phyloP scores from a whole-genome alignment of 2,329 filamentous ascomycete genomes.

The Penicillium sp. region DNA sequence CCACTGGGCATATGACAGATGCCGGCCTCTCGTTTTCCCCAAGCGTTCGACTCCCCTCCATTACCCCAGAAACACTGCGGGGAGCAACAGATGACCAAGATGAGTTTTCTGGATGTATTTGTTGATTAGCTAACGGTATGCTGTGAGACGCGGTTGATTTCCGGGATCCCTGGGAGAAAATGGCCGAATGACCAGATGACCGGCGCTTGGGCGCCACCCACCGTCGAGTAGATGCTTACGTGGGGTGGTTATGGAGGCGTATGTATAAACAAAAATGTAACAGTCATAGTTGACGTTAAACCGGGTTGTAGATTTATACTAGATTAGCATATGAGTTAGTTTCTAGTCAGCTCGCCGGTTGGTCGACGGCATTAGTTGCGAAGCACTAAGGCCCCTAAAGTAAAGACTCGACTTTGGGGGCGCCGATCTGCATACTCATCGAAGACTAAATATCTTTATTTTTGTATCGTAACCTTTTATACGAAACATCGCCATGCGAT shows the following conservation, averaged over 20 bases:
- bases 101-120: not conserved
- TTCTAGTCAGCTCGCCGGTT: not conserved
- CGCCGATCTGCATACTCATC: not conserved
- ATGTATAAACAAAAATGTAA: not conserved
- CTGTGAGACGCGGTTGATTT: not conserved
- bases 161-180: not conserved
- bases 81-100: not conserved
- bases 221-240: not conserved
- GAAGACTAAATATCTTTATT: too few species aligned
- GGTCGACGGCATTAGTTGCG: not conserved
- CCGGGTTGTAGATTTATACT: too few species aligned
- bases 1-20: not conserved
- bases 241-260: not conserved
- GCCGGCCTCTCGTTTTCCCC: not conserved
- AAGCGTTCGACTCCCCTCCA: not conserved
- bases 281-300: not conserved
- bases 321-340: not conserved
- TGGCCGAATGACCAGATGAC: not conserved
- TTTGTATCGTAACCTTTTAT: too few species aligned
- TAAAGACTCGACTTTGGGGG: not conserved
- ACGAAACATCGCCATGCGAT: too few species aligned
- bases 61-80: not conserved
- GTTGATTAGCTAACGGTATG: not conserved
- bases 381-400: not conserved
- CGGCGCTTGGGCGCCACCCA: not conserved